Percentiles rank a stretch among this genome's conserved stretches.
Conservation (phyloP, 31 red algal species). For the Odonthalia washingtoniensis region DNA sequence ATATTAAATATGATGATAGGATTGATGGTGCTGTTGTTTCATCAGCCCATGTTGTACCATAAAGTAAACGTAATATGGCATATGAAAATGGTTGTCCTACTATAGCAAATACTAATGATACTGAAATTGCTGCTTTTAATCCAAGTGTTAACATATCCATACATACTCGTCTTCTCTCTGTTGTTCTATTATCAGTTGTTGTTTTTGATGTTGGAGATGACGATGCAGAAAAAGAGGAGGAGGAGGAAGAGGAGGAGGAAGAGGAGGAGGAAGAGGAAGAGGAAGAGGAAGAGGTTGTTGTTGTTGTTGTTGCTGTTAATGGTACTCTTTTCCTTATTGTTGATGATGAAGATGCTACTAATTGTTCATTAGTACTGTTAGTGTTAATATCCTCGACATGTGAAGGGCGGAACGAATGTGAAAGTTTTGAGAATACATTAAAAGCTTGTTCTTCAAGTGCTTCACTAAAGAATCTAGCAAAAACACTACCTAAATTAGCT, state of each 20-base stretch:
- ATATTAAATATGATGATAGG: constrained; percentile 74
- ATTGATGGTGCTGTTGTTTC: constrained; percentile 55
- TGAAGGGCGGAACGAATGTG: constrained; percentile 59
- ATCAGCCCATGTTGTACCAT: constrained; percentile 83
- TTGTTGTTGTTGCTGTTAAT: too few species aligned
- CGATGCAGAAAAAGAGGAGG: too few species aligned
- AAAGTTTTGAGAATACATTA: constrained; percentile 80
- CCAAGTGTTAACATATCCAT: constrained; percentile 55
- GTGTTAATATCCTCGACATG: too few species aligned
- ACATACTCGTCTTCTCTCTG: constrained; percentile 43
- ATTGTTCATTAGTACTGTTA: neutral
- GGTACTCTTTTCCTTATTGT: too few species aligned
- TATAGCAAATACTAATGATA: constrained; percentile 65
- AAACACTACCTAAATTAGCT: constrained; percentile 82
- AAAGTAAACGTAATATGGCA: constrained; percentile 71
- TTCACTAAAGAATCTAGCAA: constrained; percentile 87
- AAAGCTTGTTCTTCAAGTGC: constrained; percentile 94
- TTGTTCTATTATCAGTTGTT: neutral
- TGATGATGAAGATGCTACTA: too few species aligned
- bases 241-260: too few species aligned
- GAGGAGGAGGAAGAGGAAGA: too few species aligned
- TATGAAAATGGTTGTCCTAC: constrained; percentile 78
- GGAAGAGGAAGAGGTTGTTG: too few species aligned
- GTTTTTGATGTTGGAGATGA: neutral
- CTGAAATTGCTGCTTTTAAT: constrained; percentile 57